Conservation (phyloP, 176 grass and related monocot species). For the Oryza glaberrima region DNA sequence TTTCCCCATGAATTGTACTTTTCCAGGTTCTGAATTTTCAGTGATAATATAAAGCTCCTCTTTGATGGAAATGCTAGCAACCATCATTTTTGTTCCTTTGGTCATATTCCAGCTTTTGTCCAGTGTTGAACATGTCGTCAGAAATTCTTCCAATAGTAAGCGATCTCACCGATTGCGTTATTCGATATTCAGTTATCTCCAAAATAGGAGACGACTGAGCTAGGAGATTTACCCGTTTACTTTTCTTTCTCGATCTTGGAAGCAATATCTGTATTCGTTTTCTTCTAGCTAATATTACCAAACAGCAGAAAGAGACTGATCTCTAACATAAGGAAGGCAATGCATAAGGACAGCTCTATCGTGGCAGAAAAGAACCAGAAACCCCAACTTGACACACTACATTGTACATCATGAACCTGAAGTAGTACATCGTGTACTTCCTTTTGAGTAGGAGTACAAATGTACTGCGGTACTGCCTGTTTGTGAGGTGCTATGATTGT, state of each 20-base stretch:
- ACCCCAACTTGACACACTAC: too few relatives aligned
- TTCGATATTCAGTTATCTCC: background rate
- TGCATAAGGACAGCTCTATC: background rate
- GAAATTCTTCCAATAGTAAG: background rate
- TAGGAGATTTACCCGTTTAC: background rate
- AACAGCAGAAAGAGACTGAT: too few relatives aligned
- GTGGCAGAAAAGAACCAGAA: background rate
- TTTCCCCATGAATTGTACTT: background rate
- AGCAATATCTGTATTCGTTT: background rate
- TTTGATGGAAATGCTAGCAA: background rate
- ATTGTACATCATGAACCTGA: background rate
- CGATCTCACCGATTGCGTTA: background rate
- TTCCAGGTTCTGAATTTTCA: background rate
- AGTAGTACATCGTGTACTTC: background rate
- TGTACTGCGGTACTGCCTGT: background rate
- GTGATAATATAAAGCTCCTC: background rate
- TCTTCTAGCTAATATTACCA: background rate
- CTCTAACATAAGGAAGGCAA: background rate
- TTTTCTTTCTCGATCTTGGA: background rate
- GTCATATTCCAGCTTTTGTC: constrained; percentile 8
- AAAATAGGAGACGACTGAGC: background rate
- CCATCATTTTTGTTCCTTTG: background rate
- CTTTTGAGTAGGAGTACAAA: background rate
- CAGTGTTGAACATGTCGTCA: background rate
- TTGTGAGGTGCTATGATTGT: background rate